A percentile compares a stretch with the other conserved stretches of the same genome.
Evolutionary conservation across 164 flowering plant species (phyloP).

Genomic region (Saururus chinensis): DNA sequence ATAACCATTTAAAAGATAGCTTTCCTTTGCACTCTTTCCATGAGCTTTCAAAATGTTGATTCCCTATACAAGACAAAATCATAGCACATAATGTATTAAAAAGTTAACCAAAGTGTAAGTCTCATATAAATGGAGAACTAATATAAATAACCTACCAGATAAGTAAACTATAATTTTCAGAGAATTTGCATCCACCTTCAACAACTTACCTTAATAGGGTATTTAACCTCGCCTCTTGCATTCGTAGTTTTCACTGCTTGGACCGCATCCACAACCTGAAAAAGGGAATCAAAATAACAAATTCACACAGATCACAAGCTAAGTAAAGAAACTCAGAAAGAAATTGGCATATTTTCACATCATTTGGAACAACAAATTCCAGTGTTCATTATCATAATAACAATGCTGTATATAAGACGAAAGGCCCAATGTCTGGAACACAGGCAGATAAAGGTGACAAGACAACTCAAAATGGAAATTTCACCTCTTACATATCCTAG

Average conservation of each 20-base stretch:
- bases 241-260: conserved; percentile 81
- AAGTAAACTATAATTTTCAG: not conserved
- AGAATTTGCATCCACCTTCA: not conserved
- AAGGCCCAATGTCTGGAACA: too few relatives aligned
- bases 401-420: too few relatives aligned
- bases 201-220: conserved; percentile 84
- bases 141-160: not conserved
- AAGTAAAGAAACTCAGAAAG: not conserved
- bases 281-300: not conserved
- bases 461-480: not conserved
- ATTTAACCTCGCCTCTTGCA: conserved; percentile 74
- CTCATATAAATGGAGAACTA: too few relatives aligned
- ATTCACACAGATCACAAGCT: not conserved
- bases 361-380: not conserved
- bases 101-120: not conserved
- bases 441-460: not conserved
- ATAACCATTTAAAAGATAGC: conserved; percentile 89
- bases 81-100: too few relatives aligned
- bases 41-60: conserved; percentile 95
- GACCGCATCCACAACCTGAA: conserved; percentile 92
- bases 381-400: too few relatives aligned
- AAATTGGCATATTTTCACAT: too few relatives aligned
- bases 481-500: not conserved
- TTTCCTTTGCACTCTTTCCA: conserved; percentile 93
- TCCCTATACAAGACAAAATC: conserved; percentile 32